Percentiles rank a stretch among this genome's conserved stretches.
Conservation (phyloP, 129 eudicot species). For the Artemisia tridentata region DNA sequence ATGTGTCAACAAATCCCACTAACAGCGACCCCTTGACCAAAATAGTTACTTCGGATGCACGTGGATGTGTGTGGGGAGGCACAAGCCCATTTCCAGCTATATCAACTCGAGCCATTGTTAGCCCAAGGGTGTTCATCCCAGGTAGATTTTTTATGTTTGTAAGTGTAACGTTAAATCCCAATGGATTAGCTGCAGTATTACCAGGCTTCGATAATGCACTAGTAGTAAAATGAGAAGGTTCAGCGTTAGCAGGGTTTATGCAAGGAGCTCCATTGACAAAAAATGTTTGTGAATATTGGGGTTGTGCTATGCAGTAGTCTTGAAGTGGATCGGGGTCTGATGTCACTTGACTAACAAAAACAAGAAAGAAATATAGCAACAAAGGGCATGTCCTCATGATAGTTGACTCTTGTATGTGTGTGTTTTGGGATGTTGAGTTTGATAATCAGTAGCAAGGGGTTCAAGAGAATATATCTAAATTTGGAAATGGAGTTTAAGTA, state of each 20-base stretch:
- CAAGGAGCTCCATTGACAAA: conserved; percentile 67
- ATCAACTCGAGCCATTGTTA: conserved; percentile 76
- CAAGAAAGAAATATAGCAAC: conserved; percentile 22
- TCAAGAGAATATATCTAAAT: conserved; percentile 21
- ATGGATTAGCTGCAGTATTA: conserved; percentile 47
- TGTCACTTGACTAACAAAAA: conserved; percentile 4
- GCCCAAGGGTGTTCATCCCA: conserved; percentile 70
- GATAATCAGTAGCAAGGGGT: not conserved
- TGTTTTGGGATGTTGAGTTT: conserved; percentile 12
- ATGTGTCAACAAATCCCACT: conserved; percentile 80
- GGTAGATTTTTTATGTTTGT: conserved; percentile 58
- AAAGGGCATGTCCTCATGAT: conserved; percentile 26
- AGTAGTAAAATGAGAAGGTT: conserved; percentile 62
- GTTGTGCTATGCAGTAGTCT: conserved; percentile 77
- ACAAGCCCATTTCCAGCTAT: conserved; percentile 68
- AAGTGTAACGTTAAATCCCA: conserved; percentile 68
- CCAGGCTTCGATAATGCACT: conserved; percentile 64
- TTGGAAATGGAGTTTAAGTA: conserved; percentile 40
- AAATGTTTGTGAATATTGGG: conserved; percentile 33
- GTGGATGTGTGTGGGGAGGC: conserved; percentile 83
- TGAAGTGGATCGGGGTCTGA: conserved; percentile 82
- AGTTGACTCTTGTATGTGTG: not conserved
- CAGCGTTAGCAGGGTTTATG: conserved; percentile 52
- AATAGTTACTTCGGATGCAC: conserved; percentile 79
- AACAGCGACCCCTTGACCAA: conserved; percentile 55